phyloP scores from a whole-genome alignment of 495 filamentous ascomycete genomes.

The Penicillium paxilli region DNA sequence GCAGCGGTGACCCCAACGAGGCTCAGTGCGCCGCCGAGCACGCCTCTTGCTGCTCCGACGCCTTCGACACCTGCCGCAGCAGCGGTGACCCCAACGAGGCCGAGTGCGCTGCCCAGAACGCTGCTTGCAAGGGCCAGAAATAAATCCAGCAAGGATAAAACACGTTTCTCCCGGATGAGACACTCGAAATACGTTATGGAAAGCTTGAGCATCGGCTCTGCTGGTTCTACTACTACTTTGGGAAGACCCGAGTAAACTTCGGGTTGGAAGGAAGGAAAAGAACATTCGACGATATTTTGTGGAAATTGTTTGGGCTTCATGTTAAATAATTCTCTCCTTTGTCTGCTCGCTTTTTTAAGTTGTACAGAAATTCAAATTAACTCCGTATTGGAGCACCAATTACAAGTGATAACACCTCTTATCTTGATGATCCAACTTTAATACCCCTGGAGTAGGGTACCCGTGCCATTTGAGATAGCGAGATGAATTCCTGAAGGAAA shows the following conservation, averaged over 20 bases:
- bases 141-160: not conserved
- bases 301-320: not conserved
- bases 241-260: not conserved
- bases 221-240: not conserved
- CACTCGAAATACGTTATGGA: not conserved
- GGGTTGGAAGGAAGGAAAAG: not conserved
- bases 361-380: not conserved
- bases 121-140: conserved; percentile 11
- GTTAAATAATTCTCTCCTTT: not conserved
- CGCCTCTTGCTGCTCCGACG: conserved; percentile 3
- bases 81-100: conserved; percentile 9
- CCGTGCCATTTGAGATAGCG: no score
- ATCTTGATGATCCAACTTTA: not conserved
- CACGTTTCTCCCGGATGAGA: not conserved
- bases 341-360: not conserved
- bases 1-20: conserved; percentile 4
- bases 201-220: not conserved
- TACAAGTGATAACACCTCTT: not conserved
- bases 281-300: no score
- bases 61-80: conserved; percentile 9
- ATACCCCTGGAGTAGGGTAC: no score
- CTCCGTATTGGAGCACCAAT: not conserved
- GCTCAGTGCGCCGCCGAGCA: conserved; percentile 5
- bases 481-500: no score
- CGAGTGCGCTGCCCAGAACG: conserved; percentile 5